Conservation (phyloP, 2,329 filamentous ascomycete species). For the Aspergillus vadensis region DNA sequence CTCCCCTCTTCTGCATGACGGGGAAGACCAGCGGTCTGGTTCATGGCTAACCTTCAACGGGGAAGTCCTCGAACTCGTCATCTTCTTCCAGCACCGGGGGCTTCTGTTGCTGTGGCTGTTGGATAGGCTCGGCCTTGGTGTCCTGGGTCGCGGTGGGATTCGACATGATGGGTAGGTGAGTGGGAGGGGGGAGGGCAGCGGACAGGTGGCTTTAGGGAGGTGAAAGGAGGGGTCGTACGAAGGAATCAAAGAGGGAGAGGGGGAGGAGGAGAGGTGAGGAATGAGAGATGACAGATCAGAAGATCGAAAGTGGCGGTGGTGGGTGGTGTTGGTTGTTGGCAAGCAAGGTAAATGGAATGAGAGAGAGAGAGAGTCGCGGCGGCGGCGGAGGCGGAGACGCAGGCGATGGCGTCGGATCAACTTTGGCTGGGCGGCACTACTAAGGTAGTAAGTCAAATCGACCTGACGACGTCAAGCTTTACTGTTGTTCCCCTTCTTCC, state of each 20-base stretch:
- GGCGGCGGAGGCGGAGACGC: background rate
- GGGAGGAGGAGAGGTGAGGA: background rate
- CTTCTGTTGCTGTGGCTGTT: constrained; percentile 62
- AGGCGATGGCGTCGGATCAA: background rate
- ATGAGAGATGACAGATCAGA: constrained; percentile 7
- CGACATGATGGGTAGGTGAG: constrained; percentile 49
- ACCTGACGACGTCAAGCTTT: background rate
- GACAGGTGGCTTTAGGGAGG: background rate
- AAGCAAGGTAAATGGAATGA: background rate
- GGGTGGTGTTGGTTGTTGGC: background rate
- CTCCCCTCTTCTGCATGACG: background rate
- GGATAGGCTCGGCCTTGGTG: constrained; percentile 40
- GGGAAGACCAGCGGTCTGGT: background rate
- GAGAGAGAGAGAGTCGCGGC: background rate
- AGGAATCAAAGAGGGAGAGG: background rate
- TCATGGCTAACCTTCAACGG: constrained; percentile 73
- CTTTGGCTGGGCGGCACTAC: background rate
- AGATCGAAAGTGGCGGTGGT: background rate
- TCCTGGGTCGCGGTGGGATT: constrained; percentile 37
- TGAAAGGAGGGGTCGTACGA: background rate
- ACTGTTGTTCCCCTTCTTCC: background rate
- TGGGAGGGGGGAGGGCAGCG: constrained; percentile 5
- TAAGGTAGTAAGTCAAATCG: background rate
- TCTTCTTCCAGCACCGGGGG: constrained; percentile 84
- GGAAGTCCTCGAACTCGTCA: constrained; percentile 99